These are phyloP conservation scores for Corchorus capsularis DNA, from an alignment of 345 rosid species.

Conservation along the genomic window DNA sequence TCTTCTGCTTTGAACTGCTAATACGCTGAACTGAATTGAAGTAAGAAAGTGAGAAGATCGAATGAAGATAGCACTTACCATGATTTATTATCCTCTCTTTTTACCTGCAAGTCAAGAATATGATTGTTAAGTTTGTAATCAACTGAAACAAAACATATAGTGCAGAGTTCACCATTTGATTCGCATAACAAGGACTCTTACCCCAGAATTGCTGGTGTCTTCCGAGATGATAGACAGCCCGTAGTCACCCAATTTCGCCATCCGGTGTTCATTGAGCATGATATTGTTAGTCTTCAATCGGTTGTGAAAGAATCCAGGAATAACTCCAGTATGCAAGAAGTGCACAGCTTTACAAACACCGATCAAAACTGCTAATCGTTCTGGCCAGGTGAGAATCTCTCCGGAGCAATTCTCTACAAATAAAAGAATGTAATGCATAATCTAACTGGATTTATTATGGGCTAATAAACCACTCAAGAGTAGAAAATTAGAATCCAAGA, in stretches of 20 bases:
- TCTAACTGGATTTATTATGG: neutral
- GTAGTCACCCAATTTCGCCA: constrained; percentile 90
- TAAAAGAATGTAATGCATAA: neutral
- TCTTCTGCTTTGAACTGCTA: neutral
- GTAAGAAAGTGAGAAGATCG: neutral
- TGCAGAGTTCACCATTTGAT: neutral
- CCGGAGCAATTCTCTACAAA: constrained; percentile 61
- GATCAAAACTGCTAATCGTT: constrained; percentile 72
- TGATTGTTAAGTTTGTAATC: neutral
- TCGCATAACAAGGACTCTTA: constrained; percentile 24
- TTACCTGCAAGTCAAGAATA: constrained; percentile 48
- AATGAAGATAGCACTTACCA: constrained; percentile 35
- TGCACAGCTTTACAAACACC: constrained; percentile 94
- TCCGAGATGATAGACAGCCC: constrained; percentile 74
- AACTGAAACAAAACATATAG: neutral
- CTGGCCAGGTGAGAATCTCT: constrained; percentile 82
- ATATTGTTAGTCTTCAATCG: constrained; percentile 70
- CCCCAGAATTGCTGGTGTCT: constrained; percentile 67
- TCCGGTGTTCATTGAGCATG: constrained; percentile 83
- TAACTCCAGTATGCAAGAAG: constrained; percentile 83
- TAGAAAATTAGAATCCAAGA: neutral
- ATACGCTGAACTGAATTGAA: neutral
- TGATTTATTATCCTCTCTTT: constrained; percentile 56
- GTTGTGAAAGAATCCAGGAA: constrained; percentile 77
- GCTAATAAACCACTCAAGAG: neutral